phyloP scores from a whole-genome alignment of 2,329 filamentous ascomycete genomes.

The Decorospora gaudefroyi region DNA sequence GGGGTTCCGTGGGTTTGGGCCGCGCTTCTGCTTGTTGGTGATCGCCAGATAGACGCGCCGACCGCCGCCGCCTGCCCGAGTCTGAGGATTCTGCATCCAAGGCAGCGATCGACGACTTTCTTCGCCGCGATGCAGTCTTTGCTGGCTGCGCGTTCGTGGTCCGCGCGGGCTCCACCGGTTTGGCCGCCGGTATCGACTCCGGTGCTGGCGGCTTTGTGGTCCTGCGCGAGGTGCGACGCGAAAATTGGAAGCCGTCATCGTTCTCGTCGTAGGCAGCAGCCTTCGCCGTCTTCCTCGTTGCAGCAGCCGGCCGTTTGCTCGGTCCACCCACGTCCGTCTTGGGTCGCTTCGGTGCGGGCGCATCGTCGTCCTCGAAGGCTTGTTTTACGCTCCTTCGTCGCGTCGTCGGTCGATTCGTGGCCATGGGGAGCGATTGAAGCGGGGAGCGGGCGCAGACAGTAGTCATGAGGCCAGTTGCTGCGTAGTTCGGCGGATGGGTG shows the following conservation, averaged over 20 bases:
- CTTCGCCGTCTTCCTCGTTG: conserved; percentile 46
- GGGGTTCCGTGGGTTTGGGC: conserved; percentile 31
- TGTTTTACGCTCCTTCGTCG: conserved; percentile 55
- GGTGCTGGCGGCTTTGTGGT: conserved; percentile 42
- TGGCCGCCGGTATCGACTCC: conserved; percentile 39
- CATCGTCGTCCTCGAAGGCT: conserved; percentile 53
- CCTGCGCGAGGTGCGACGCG: conserved; percentile 46
- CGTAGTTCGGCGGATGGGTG: conserved; percentile 26
- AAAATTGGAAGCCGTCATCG: conserved; percentile 56
- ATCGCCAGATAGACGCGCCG: conserved; percentile 54
- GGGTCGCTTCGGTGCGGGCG: conserved; percentile 51
- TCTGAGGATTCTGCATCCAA: conserved; percentile 32
- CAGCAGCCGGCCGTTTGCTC: conserved; percentile 43
- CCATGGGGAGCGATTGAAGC: conserved; percentile 55
- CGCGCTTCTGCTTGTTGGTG: conserved; percentile 42
- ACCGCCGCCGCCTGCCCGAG: conserved; percentile 47
- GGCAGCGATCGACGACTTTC: conserved; percentile 34
- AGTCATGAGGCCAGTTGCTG: conserved; percentile 45
- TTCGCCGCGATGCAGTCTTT: conserved; percentile 31
- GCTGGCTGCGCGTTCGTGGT: conserved; percentile 12
- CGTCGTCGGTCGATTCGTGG: conserved; percentile 50
- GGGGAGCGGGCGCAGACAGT: conserved; percentile 47
- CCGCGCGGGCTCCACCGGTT: conserved; percentile 30
- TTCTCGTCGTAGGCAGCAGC: conserved; percentile 53
- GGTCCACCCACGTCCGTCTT: conserved; percentile 49